Percentiles rank a stretch among this genome's conserved stretches.
These are phyloP conservation scores for Cytospora piceae DNA, from an alignment of 2,329 filamentous ascomycete species.

Conservation along the genomic window DNA sequence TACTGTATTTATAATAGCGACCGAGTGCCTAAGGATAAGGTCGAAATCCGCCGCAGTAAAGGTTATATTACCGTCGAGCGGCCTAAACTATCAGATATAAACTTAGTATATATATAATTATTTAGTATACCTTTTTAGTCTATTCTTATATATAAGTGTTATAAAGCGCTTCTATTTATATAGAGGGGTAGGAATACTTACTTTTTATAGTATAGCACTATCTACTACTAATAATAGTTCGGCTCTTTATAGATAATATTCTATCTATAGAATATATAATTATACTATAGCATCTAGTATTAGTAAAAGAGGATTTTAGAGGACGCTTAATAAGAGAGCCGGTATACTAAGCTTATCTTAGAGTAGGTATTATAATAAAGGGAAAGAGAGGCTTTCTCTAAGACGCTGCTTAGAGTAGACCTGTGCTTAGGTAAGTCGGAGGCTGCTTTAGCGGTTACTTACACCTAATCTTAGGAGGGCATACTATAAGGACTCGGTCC, in stretches of 20 bases:
- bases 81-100: slow-evolving; percentile 30
- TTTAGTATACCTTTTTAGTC: background rate
- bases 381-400: background rate
- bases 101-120: too few relatives aligned
- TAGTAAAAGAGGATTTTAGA: background rate
- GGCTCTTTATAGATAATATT: slow-evolving; percentile 40
- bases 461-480: slow-evolving; percentile 37
- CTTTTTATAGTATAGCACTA: slow-evolving; percentile 36
- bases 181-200: background rate
- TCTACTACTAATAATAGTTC: slow-evolving; percentile 34
- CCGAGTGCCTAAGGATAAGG: slow-evolving; percentile 35
- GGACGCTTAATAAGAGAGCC: background rate
- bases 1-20: slow-evolving; percentile 48
- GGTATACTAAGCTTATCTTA: background rate
- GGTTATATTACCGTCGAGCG: slow-evolving; percentile 25
- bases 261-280: slow-evolving; percentile 42
- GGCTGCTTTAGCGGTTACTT: background rate
- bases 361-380: background rate
- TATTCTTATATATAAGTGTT: background rate
- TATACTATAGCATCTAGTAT: slow-evolving; percentile 30
- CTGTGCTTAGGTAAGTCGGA: background rate
- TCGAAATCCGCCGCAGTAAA: slow-evolving; percentile 37
- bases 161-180: background rate
- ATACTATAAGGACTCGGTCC: slow-evolving; percentile 42
- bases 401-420: background rate